Conservation (phyloP, 306 rosid genomes). For the Parietaria judaica region DNA sequence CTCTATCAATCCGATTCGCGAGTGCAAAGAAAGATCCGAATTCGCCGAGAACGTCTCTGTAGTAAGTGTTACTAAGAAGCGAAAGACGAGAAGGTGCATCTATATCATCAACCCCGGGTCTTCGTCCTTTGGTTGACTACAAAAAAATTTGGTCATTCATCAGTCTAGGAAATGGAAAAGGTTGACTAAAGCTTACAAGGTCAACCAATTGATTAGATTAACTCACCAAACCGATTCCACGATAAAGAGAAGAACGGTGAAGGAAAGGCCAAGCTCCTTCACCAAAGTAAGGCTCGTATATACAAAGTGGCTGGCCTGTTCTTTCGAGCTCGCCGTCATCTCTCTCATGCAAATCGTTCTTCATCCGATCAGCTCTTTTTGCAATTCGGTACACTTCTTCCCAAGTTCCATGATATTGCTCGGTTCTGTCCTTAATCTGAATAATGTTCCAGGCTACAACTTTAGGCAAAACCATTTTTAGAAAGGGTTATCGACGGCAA, state of each 20-base stretch:
- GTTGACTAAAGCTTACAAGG: not conserved
- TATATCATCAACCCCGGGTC: slow-evolving; percentile 69
- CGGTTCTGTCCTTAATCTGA: slow-evolving; percentile 85
- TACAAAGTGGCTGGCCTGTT: slow-evolving; percentile 83
- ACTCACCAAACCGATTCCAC: slow-evolving; percentile 89
- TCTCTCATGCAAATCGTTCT: slow-evolving; percentile 89
- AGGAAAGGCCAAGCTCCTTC: slow-evolving; percentile 96
- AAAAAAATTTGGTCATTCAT: slow-evolving; percentile 10
- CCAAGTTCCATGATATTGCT: slow-evolving; percentile 84
- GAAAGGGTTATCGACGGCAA: too few relatives aligned
- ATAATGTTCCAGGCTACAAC: slow-evolving; percentile 15
- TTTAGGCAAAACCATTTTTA: too few relatives aligned
- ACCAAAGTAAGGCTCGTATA: slow-evolving; percentile 91
- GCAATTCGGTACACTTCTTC: slow-evolving; percentile 86
- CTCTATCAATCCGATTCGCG: slow-evolving; percentile 77
- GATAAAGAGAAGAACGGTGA: slow-evolving; percentile 68
- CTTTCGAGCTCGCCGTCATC: slow-evolving; percentile 94
- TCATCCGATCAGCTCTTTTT: slow-evolving; percentile 64
- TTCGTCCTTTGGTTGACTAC: slow-evolving; percentile 81
- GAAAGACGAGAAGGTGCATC: slow-evolving; percentile 92
- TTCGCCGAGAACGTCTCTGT: slow-evolving; percentile 76
- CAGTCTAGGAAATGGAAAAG: not conserved
- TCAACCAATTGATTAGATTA: not conserved
- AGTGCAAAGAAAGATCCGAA: slow-evolving; percentile 86
- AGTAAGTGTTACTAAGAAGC: slow-evolving; percentile 64